phyloP scores from a whole-genome alignment of 2,329 filamentous ascomycete species.

The Thielaviopsis punctulata region DNA sequence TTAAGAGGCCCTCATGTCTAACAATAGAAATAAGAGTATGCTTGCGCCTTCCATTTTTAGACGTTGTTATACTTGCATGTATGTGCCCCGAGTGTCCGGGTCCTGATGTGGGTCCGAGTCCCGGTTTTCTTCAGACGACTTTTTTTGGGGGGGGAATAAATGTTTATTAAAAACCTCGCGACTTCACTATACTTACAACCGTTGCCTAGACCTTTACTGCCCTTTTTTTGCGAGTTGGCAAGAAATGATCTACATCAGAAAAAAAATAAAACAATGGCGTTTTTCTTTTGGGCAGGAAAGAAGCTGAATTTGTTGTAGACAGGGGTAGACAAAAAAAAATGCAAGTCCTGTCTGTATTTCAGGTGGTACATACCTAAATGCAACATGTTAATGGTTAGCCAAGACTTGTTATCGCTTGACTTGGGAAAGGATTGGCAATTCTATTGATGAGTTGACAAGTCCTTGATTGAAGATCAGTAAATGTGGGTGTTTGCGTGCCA shows the following conservation, averaged over 20 bases:
- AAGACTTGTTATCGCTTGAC: background rate
- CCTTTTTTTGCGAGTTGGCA: background rate
- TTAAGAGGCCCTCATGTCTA: background rate
- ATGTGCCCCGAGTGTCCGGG: background rate
- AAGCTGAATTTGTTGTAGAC: too few species aligned
- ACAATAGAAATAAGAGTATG: background rate
- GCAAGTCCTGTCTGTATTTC: too few species aligned
- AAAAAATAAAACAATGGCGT: too few species aligned
- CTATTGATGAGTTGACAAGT: background rate
- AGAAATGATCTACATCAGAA: too few species aligned
- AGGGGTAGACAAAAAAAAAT: background rate
- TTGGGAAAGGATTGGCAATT: background rate
- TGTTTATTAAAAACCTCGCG: background rate
- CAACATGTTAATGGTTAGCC: background rate
- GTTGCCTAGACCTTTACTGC: too few species aligned
- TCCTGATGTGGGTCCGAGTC: background rate
- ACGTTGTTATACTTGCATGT: too few species aligned
- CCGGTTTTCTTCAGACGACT: background rate
- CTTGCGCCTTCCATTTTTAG: background rate
- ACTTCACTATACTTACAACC: background rate
- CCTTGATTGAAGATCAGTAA: background rate
- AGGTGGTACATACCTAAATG: background rate
- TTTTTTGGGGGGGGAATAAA: too few species aligned
- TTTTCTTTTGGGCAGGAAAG: background rate
- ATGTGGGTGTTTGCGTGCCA: background rate